phyloP scores from a whole-genome alignment of 257 asterid species.

The Mitragyna speciosa region DNA sequence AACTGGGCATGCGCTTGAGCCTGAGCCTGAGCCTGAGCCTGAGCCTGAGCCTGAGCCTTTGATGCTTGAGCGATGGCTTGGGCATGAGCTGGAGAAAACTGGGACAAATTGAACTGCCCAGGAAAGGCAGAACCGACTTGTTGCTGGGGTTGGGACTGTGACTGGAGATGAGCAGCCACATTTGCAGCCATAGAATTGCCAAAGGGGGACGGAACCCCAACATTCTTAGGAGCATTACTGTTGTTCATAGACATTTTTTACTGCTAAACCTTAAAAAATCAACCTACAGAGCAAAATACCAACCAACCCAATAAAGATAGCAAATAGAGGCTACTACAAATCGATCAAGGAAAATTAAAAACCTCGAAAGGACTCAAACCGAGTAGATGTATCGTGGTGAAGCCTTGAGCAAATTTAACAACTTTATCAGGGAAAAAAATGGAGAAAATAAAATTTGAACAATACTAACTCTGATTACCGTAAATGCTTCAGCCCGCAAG shows the following conservation, averaged over 20 bases:
- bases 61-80: slow-evolving; percentile 84
- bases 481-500: not conserved
- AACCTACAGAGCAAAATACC: not conserved
- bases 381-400: not conserved
- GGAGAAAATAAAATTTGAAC: not conserved
- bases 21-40: slow-evolving; percentile 67
- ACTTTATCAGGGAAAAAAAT: not conserved
- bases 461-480: too few relatives aligned
- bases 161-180: slow-evolving; percentile 37
- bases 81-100: slow-evolving; percentile 73
- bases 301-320: not conserved
- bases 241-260: slow-evolving; percentile 73
- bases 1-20: slow-evolving; percentile 65
- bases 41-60: slow-evolving; percentile 47
- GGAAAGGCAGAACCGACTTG: slow-evolving; percentile 71
- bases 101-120: slow-evolving; percentile 62
- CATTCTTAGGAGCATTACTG: slow-evolving; percentile 66
- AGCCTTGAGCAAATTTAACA: not conserved
- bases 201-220: slow-evolving; percentile 81
- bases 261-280: slow-evolving; percentile 3
- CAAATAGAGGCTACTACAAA: not conserved
- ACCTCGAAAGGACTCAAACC: not conserved
- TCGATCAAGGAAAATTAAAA: not conserved
- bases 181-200: slow-evolving; percentile 68
- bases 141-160: slow-evolving; percentile 51